Conservation (phyloP, 768 basidiomycete species). For the Dentipellis sp. region DNA sequence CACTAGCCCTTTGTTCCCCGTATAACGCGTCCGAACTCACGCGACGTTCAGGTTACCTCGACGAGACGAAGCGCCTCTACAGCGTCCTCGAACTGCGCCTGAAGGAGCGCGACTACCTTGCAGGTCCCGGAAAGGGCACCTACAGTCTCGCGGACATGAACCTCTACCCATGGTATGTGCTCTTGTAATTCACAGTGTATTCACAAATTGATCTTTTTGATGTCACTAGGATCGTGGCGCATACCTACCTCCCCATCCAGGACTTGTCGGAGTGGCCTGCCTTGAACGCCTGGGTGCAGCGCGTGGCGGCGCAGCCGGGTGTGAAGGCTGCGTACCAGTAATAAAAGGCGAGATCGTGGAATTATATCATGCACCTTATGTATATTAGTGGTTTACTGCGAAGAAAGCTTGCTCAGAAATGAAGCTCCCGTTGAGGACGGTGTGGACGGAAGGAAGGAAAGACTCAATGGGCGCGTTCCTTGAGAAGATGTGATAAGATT, state of each 20-base stretch:
- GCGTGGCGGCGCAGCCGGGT: neutral
- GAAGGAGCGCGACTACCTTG: slow-evolving; percentile 67
- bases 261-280: neutral
- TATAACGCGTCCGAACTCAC: neutral
- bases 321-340: neutral
- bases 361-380: neutral
- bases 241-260: neutral
- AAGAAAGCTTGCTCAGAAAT: too few species aligned
- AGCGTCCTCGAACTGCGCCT: slow-evolving; percentile 76
- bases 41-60: slow-evolving; percentile 47
- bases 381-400: neutral
- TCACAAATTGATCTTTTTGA: neutral
- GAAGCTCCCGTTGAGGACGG: too few species aligned
- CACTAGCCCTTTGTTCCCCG: neutral
- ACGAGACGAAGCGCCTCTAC: slow-evolving; percentile 79
- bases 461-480: too few species aligned
- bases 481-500: neutral
- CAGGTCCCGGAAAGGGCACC: slow-evolving; percentile 61
- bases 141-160: slow-evolving; percentile 70
- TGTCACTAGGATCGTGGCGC: neutral
- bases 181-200: neutral
- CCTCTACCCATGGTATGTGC: slow-evolving; percentile 45
- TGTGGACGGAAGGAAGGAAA: too few species aligned
- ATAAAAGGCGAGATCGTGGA: neutral
- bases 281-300: neutral